Evolutionary conservation across 2,329 filamentous ascomycete species (phyloP).

Genomic region (Paraphoma sp.): DNA sequence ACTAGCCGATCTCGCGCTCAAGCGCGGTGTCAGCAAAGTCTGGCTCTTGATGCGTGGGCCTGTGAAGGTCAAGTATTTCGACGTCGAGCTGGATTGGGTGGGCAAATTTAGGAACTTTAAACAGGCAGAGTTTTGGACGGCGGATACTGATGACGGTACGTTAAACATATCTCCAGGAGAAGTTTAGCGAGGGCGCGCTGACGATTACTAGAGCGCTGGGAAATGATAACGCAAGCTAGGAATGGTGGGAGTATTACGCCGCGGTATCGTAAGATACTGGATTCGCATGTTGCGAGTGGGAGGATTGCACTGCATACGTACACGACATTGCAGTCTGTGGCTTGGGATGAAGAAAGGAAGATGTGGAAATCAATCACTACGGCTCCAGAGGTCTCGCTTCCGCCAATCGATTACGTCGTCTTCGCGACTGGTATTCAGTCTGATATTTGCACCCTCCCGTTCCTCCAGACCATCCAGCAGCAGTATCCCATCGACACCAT

Average conservation of each 20-base stretch:
- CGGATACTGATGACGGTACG: slow-evolving; percentile 68
- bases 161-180: slow-evolving; percentile 6
- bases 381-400: slow-evolving; percentile 60
- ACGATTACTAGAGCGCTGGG: slow-evolving; percentile 61
- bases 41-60: slow-evolving; percentile 71
- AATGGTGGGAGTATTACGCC: slow-evolving; percentile 81
- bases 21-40: slow-evolving; percentile 70
- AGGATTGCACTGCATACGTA: slow-evolving; percentile 63
- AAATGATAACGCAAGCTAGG: slow-evolving; percentile 70
- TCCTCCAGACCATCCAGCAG: slow-evolving; percentile 64
- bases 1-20: slow-evolving; percentile 70
- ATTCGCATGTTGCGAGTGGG: slow-evolving; percentile 62
- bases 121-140: slow-evolving; percentile 78
- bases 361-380: slow-evolving; percentile 50
- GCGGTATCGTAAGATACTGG: slow-evolving; percentile 70
- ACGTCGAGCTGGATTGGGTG: slow-evolving; percentile 79
- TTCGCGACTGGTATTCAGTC: slow-evolving; percentile 76
- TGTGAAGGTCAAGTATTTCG: slow-evolving; percentile 75
- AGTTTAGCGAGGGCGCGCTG: background rate
- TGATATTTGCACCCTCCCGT: slow-evolving; percentile 66
- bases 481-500: slow-evolving; percentile 68
- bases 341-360: slow-evolving; percentile 56
- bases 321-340: slow-evolving; percentile 62
- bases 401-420: slow-evolving; percentile 70
- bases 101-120: slow-evolving; percentile 81